Conservation (phyloP, 139 green algal species). For the Chlorella sp. region DNA sequence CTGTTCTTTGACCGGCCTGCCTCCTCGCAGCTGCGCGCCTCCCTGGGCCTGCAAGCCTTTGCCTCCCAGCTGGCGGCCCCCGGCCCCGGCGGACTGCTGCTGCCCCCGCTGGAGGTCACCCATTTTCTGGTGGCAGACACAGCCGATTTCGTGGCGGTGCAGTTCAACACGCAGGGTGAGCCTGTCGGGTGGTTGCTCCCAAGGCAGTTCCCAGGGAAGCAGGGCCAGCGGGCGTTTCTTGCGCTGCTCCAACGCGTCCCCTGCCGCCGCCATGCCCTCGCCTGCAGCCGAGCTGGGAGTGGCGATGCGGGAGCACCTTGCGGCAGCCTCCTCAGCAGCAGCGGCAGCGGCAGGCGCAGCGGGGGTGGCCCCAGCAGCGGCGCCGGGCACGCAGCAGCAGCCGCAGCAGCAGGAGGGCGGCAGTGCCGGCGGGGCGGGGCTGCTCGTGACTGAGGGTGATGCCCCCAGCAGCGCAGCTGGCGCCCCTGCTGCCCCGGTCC, state of each 20-base stretch:
- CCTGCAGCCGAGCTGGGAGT: constrained; percentile 29
- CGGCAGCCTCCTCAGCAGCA: neutral
- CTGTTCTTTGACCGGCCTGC: too few species aligned
- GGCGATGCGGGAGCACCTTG: constrained; percentile 37
- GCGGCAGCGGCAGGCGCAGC: neutral
- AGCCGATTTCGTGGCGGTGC: constrained; percentile 14
- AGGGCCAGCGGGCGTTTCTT: too few species aligned
- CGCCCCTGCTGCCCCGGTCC: neutral
- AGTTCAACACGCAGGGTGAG: constrained; percentile 11
- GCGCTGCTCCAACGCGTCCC: too few species aligned
- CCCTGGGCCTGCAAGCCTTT: constrained; percentile 30
- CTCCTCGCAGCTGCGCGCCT: constrained; percentile 9
- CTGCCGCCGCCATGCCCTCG: neutral
- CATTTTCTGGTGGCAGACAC: constrained; percentile 6
- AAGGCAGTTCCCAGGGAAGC: too few species aligned
- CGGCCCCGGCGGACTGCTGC: neutral
- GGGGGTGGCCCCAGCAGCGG: neutral
- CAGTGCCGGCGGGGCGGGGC: neutral
- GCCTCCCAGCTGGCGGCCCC: neutral
- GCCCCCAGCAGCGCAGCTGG: too few species aligned
- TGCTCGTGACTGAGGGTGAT: neutral
- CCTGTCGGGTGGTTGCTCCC: neutral
- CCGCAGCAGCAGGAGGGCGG: neutral
- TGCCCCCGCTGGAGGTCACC: constrained; percentile 3
- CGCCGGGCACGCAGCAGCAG: neutral